Evolutionary conservation across 371 early-diverging fungal species (phyloP).

Genomic region (Gilbertella persicaria): DNA sequence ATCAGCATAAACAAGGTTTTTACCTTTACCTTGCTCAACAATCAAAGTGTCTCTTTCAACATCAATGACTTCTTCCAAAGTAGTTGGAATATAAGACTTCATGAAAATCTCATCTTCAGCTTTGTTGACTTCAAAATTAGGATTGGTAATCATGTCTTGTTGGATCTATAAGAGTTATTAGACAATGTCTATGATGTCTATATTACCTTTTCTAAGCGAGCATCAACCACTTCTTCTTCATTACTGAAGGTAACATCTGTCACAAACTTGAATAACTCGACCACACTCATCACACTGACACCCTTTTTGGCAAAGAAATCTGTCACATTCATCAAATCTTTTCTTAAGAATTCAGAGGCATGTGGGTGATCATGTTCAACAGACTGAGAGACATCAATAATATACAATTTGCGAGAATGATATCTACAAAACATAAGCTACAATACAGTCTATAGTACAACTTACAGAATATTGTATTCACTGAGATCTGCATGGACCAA

Average conservation of each 20-base stretch:
- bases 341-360: slow-evolving; percentile 95
- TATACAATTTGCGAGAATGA: slow-evolving; percentile 79
- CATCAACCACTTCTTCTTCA: slow-evolving; percentile 68
- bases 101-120: slow-evolving; percentile 91
- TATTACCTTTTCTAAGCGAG: slow-evolving; percentile 60
- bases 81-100: slow-evolving; percentile 91
- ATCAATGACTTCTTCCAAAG: slow-evolving; percentile 89
- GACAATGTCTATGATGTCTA: no score
- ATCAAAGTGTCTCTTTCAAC: slow-evolving; percentile 82
- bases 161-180: no score
- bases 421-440: slow-evolving; percentile 47
- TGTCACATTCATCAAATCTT: slow-evolving; percentile 95
- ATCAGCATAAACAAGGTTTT: slow-evolving; percentile 60
- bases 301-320: slow-evolving; percentile 91
- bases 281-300: slow-evolving; percentile 79
- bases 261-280: slow-evolving; percentile 92
- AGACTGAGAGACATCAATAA: slow-evolving; percentile 99
- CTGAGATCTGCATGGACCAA: slow-evolving; percentile 99
- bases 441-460: no score
- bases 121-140: slow-evolving; percentile 41
- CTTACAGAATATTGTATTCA: slow-evolving; percentile 98
- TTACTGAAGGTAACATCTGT: slow-evolving; percentile 64
- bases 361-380: slow-evolving; percentile 99
- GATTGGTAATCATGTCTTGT: slow-evolving; percentile 35
- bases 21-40: slow-evolving; percentile 72